Evolutionary conservation across 2,329 filamentous ascomycete genomes (phyloP).

Genomic region (Fusarium chuoi): DNA sequence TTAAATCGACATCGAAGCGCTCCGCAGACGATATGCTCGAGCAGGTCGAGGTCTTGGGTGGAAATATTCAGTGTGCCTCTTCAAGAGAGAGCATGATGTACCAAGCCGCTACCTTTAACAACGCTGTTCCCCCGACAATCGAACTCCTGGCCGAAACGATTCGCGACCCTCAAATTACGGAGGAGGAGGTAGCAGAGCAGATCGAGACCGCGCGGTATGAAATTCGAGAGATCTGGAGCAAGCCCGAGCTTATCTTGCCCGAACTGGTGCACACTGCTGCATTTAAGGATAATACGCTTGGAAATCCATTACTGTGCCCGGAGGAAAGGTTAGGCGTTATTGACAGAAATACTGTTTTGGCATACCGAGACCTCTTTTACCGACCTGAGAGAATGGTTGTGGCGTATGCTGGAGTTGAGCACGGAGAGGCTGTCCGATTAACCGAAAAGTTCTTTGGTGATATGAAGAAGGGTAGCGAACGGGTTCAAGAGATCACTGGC

Average conservation of each 20-base stretch:
- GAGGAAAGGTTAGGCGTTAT: slow-evolving; percentile 83
- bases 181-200: slow-evolving; percentile 87
- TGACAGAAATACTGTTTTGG: slow-evolving; percentile 75
- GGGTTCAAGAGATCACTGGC: slow-evolving; percentile 63
- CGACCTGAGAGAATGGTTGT: slow-evolving; percentile 91
- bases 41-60: slow-evolving; percentile 85
- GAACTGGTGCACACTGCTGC: slow-evolving; percentile 96
- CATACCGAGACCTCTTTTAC: slow-evolving; percentile 87
- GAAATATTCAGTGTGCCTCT: slow-evolving; percentile 96
- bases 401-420: slow-evolving; percentile 91
- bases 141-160: slow-evolving; percentile 93
- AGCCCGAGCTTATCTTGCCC: slow-evolving; percentile 93
- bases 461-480: slow-evolving; percentile 68
- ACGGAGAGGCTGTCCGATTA: slow-evolving; percentile 80
- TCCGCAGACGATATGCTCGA: slow-evolving; percentile 88
- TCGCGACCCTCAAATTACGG: slow-evolving; percentile 83
- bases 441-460: slow-evolving; percentile 90
- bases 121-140: slow-evolving; percentile 83
- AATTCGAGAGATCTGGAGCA: slow-evolving; percentile 96
- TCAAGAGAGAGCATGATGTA: slow-evolving; percentile 98
- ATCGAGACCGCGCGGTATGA: slow-evolving; percentile 94
- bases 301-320: slow-evolving; percentile 92
- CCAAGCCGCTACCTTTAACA: slow-evolving; percentile 97
- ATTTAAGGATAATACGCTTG: slow-evolving; percentile 94
- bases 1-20: slow-evolving; percentile 83